phyloP scores from a whole-genome alignment of 2,329 filamentous ascomycete genomes.

The Scorias spongiosa region DNA sequence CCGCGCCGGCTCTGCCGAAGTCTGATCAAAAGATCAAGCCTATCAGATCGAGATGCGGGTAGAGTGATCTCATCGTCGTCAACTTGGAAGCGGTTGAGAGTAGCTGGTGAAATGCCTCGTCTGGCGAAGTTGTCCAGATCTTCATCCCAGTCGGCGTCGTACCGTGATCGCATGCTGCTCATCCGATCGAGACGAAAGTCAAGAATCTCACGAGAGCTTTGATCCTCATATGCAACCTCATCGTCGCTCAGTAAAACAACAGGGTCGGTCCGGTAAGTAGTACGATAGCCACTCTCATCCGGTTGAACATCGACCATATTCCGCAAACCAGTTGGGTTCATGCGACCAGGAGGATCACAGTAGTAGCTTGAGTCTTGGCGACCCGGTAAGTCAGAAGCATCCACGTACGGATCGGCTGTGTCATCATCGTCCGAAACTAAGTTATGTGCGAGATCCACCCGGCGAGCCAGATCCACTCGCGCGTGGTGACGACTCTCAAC shows the following conservation, averaged over 20 bases:
- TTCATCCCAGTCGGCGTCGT: background rate
- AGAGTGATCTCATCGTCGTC: background rate
- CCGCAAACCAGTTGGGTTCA: background rate
- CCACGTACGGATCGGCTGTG: background rate
- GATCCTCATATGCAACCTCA: slow-evolving; percentile 14
- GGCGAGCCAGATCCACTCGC: background rate
- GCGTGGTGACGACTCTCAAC: background rate
- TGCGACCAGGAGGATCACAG: background rate
- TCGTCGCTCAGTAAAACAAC: slow-evolving; percentile 16
- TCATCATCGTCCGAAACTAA: background rate
- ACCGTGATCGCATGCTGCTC: slow-evolving; percentile 7
- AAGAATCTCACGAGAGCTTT: slow-evolving; percentile 18
- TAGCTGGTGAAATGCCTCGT: no score
- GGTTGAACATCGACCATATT: background rate
- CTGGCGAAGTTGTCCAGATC: background rate
- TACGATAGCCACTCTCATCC: background rate
- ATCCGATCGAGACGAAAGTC: slow-evolving; percentile 17
- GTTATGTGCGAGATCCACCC: background rate
- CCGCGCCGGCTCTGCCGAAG: background rate
- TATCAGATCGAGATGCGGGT: background rate
- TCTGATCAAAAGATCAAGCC: background rate
- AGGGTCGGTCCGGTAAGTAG: slow-evolving; percentile 2
- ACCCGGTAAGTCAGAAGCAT: background rate
- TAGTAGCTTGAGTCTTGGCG: background rate
- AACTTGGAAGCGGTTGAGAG: no score